Conservation (phyloP, 2,329 filamentous ascomycete genomes). For the Beauveria varroae region DNA sequence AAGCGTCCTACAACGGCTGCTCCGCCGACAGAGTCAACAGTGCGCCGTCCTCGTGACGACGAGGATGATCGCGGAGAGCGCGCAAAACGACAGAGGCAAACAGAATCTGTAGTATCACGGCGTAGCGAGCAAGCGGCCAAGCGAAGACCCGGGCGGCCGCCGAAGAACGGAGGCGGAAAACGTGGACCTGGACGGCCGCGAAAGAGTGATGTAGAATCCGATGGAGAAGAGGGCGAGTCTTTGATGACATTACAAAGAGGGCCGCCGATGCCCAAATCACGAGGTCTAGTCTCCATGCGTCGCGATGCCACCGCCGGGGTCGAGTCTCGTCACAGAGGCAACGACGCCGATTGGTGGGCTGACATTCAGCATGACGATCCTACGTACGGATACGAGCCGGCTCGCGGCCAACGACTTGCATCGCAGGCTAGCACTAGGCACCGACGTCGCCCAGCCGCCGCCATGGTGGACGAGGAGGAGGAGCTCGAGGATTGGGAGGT, state of each 20-base stretch:
- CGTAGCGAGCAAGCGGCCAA: conserved; percentile 4
- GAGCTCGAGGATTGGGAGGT: conserved; percentile 64
- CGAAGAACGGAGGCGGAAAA: conserved; percentile 9
- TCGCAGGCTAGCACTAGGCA: conserved; percentile 17
- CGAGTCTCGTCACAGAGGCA: conserved; percentile 37
- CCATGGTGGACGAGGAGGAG: conserved; percentile 42
- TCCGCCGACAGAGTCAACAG: not conserved
- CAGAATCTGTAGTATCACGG: conserved; percentile 1
- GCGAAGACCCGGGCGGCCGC: conserved; percentile 7
- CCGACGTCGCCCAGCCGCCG: conserved; percentile 23
- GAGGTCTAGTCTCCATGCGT: conserved; percentile 39
- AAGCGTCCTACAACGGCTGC: not conserved
- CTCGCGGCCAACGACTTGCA: not conserved
- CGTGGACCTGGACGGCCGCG: conserved; percentile 6
- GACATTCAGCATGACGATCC: not conserved
- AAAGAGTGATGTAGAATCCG: not conserved
- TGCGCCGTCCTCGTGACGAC: not conserved
- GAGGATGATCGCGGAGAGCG: not conserved
- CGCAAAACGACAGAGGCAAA: not conserved
- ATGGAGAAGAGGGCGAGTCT: conserved; percentile 31
- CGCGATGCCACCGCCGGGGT: conserved; percentile 39
- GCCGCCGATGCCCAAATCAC: conserved; percentile 40
- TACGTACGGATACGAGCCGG: not conserved
- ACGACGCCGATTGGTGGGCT: conserved; percentile 1
- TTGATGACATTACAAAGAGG: conserved; percentile 36